Conservation (phyloP, 768 basidiomycete genomes). For the Tremella yokohamensis region DNA sequence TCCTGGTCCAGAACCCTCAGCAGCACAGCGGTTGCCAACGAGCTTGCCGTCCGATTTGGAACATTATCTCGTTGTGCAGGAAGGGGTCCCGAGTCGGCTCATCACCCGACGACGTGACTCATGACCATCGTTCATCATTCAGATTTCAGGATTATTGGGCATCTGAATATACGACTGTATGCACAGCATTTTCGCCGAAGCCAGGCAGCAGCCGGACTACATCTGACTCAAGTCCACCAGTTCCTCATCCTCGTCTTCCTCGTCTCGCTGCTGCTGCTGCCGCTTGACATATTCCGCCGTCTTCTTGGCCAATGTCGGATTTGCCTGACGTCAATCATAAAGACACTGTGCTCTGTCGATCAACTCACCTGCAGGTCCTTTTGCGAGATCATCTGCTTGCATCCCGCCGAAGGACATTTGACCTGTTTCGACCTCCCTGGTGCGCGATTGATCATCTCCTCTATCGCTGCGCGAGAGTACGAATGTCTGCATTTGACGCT, state of each 20-base stretch:
- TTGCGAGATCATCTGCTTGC: slow-evolving; percentile 28
- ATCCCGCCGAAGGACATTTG: slow-evolving; percentile 50
- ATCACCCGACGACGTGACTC: no score
- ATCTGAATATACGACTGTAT: no score
- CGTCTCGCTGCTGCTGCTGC: slow-evolving; percentile 12
- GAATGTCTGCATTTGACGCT: slow-evolving; percentile 74
- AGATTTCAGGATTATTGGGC: no score
- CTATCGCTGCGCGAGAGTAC: slow-evolving; percentile 70
- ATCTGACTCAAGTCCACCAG: neutral
- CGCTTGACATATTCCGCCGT: slow-evolving; percentile 20
- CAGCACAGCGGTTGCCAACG: no score
- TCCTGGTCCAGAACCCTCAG: no score
- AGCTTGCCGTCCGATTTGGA: no score
- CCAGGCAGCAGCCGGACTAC: neutral
- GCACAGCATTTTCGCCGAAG: no score
- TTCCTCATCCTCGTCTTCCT: neutral
- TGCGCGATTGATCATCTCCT: slow-evolving; percentile 57
- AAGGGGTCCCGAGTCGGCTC: no score
- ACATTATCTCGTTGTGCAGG: no score
- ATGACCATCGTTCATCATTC: no score
- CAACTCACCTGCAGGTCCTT: slow-evolving; percentile 43
- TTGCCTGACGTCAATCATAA: slow-evolving; percentile 16
- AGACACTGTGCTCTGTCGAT: neutral
- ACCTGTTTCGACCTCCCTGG: slow-evolving; percentile 4
- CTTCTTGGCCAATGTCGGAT: slow-evolving; percentile 14